phyloP scores from a whole-genome alignment of 106 monocot species.

The Dioscorea zingiberensis region DNA sequence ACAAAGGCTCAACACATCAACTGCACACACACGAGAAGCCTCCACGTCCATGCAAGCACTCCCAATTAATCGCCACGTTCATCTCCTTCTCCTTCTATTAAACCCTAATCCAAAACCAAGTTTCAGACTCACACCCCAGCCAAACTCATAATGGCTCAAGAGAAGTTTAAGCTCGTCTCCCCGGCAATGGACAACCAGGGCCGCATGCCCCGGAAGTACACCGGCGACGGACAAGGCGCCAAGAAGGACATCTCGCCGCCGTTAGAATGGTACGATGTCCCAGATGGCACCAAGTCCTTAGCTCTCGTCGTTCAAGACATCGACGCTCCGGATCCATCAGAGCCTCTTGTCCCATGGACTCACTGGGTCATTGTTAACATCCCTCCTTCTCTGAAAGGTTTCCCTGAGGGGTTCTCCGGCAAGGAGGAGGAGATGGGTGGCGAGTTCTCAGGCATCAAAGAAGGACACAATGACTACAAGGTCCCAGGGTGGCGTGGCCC shows the following conservation, averaged over 20 bases:
- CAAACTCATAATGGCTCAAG: constrained; percentile 13
- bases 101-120: not conserved
- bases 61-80: not conserved
- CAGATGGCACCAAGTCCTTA: constrained; percentile 48
- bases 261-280: constrained; percentile 67
- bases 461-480: constrained; percentile 72
- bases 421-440: constrained; percentile 35
- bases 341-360: constrained; percentile 65
- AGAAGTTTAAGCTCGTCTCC: constrained; percentile 32
- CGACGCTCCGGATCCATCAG: constrained; percentile 35
- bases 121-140: no score
- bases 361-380: constrained; percentile 88
- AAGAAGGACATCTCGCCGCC: constrained; percentile 63
- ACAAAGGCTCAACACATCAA: not conserved
- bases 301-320: constrained; percentile 62
- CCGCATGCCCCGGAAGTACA: constrained; percentile 61
- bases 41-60: not conserved
- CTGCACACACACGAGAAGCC: not conserved
- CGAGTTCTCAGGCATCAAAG: constrained; percentile 30
- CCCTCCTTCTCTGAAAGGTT: constrained; percentile 42
- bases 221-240: constrained; percentile 56
- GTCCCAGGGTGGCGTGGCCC: constrained; percentile 70
- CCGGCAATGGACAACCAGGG: constrained; percentile 36
- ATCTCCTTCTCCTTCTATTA: not conserved
- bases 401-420: constrained; percentile 78